Base-by-base conservation (phyloP, 129 eudicot species). In the Erigeron canadensis region DNA sequence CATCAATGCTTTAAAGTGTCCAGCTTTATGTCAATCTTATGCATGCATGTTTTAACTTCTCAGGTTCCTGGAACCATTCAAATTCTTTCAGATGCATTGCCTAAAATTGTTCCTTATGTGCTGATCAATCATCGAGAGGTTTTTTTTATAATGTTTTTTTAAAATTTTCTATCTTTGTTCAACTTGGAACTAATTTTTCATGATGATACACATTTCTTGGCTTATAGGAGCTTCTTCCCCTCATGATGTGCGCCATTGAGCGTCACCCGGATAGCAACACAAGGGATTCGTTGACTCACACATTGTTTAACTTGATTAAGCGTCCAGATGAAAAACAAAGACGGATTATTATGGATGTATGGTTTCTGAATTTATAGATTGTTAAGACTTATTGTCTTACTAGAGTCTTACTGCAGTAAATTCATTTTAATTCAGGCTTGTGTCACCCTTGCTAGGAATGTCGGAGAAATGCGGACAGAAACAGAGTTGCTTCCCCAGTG, bases 101-200 rank as follows among this genome's bases (percentile, higher is more conserved):
- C 98, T 51, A 94, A 94, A 78, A 94, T 94, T 77, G 98, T 94
- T 75, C 98, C 98, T 72, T 89, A 89, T 69, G 98, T 94, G 75
- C 84, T 94, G 63, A 94, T 94, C 70, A 89, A 94, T 81, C 96
- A 94, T 77, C 95, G 96, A 42, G 98, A 94, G 98, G 98, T 94
- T 37, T 55, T 15, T 60, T 80, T 43, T 57, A 56, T 57, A 34
- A 23, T 45, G 56, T 16, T 56, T 48, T 55, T 11, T 46, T 28
- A 18, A 57, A 56, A 42, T 43, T 70, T 53, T 53, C 39, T 65
- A 17, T 18, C 70, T 45, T 48, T 47, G 11, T 58, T 40, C 40
- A 11, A 48, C 39, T 44, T 43, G 21, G 44, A 44, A 46, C 46
- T n/a, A 41, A 21, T 12, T 69, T 7, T 68, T 76, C 72, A 65